Evolutionary conservation across 148 eudicot species (phyloP).

Genomic region (Nepenthes gracilis): DNA sequence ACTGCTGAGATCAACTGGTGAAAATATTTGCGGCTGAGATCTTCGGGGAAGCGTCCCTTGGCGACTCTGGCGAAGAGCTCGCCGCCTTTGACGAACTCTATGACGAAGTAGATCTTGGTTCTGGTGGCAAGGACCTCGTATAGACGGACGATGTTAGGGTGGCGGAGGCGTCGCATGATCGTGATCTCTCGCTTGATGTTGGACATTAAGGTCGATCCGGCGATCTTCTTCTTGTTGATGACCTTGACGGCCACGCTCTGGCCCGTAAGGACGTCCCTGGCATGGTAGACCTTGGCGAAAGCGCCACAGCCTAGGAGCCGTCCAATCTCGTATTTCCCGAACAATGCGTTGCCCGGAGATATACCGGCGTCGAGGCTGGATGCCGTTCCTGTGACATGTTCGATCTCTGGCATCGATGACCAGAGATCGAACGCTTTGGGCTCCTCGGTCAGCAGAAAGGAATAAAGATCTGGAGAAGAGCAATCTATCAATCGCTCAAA

Average conservation of each 20-base stretch:
- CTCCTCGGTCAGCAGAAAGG: not conserved
- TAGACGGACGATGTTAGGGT: conserved; percentile 51
- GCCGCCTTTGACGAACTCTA: conserved; percentile 65
- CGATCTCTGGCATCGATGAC: conserved; percentile 18
- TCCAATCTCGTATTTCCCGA: conserved; percentile 65
- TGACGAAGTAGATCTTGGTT: conserved; percentile 53
- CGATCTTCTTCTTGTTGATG: conserved; percentile 36
- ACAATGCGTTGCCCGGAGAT: conserved; percentile 18
- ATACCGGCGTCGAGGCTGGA: not conserved
- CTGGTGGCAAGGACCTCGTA: conserved; percentile 54
- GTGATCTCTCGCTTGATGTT: conserved; percentile 58
- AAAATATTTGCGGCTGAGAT: conserved; percentile 47
- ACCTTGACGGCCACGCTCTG: conserved; percentile 63
- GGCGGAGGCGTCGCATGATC: conserved; percentile 47
- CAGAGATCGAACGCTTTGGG: conserved; percentile 16
- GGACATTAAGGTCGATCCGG: conserved; percentile 13
- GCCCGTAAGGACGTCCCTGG: conserved; percentile 34
- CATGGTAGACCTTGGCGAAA: conserved; percentile 69
- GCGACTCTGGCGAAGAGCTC: conserved; percentile 64
- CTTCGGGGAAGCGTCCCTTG: conserved; percentile 56
- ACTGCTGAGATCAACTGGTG: conserved; percentile 64
- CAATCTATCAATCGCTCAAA: too few species aligned
- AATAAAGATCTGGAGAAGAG: not conserved
- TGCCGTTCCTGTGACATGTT: not conserved
- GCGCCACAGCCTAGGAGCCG: conserved; percentile 60